These are phyloP conservation scores for Xylaria arbuscula DNA, from an alignment of 2,329 filamentous ascomycete species.

Conservation along the genomic window DNA sequence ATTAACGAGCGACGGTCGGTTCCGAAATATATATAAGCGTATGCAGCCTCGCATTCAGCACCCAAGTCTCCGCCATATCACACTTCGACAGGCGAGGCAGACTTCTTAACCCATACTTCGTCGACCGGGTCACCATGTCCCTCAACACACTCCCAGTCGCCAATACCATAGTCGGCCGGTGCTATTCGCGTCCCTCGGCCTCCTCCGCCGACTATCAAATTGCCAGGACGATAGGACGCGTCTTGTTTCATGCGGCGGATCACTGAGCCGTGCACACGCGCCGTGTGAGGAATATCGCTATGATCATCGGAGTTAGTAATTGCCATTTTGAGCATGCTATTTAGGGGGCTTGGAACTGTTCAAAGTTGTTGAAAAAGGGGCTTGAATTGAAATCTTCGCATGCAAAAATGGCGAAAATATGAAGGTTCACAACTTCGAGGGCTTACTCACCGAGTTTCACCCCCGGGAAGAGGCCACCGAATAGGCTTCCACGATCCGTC, in stretches of 20 bases:
- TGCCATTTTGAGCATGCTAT: neutral
- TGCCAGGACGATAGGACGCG: slow-evolving; percentile 76
- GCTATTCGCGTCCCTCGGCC: slow-evolving; percentile 75
- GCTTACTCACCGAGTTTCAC: slow-evolving; percentile 69
- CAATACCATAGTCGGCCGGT: slow-evolving; percentile 71
- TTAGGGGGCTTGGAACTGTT: neutral
- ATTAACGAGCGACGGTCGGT: neutral
- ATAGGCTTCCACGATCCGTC: slow-evolving; percentile 85
- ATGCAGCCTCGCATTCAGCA: neutral
- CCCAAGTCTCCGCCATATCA: neutral
- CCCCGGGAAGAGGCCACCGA: slow-evolving; percentile 80
- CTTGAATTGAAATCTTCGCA: neutral
- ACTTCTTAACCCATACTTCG: slow-evolving; percentile 70
- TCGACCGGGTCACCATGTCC: slow-evolving; percentile 74
- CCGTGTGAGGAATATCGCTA: slow-evolving; percentile 74
- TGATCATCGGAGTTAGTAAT: neutral
- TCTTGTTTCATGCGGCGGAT: slow-evolving; percentile 76
- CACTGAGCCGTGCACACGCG: slow-evolving; percentile 78
- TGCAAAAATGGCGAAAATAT: no score
- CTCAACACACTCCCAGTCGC: slow-evolving; percentile 76
- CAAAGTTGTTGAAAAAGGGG: neutral
- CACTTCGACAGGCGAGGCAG: slow-evolving; percentile 9
- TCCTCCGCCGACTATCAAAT: slow-evolving; percentile 82
- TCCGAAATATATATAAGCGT: neutral
- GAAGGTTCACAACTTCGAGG: no score